Conservation (phyloP, 169 alveolate species). For the Plasmodium sp. region DNA sequence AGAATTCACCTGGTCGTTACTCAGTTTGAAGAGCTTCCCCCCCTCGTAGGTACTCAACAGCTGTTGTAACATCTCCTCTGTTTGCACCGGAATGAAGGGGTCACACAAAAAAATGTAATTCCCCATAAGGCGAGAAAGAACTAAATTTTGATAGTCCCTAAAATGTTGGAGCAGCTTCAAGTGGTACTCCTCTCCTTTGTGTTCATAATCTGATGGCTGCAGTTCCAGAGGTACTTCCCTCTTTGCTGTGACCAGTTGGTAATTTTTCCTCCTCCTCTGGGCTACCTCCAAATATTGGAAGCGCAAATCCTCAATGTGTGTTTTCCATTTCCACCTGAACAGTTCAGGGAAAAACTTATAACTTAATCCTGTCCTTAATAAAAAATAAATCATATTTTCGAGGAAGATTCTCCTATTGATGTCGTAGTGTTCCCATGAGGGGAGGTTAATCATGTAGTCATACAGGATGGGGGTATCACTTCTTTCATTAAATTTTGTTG, state of each 20-base stretch:
- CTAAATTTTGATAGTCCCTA: slow-evolving; percentile 77
- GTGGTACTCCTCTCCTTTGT: slow-evolving; percentile 80
- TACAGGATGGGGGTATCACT: slow-evolving; percentile 88
- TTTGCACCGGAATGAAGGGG: slow-evolving; percentile 81
- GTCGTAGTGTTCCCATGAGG: slow-evolving; percentile 91
- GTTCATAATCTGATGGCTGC: slow-evolving; percentile 80
- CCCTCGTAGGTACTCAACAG: background rate
- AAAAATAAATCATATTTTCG: slow-evolving; percentile 89
- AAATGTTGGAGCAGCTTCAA: slow-evolving; percentile 75
- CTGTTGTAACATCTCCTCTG: slow-evolving; percentile 17
- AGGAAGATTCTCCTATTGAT: slow-evolving; percentile 86
- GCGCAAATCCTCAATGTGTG: slow-evolving; percentile 87
- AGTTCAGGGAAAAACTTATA: slow-evolving; percentile 89
- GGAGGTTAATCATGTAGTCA: slow-evolving; percentile 86
- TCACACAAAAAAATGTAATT: slow-evolving; percentile 80
- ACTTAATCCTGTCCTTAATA: slow-evolving; percentile 88
- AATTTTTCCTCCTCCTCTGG: slow-evolving; percentile 73
- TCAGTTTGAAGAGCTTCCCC: slow-evolving; percentile 35
- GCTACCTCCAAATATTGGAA: slow-evolving; percentile 82
- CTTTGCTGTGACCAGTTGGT: slow-evolving; percentile 73
- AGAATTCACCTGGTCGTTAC: slow-evolving; percentile 20
- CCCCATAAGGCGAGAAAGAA: slow-evolving; percentile 78
- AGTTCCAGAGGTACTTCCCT: slow-evolving; percentile 82
- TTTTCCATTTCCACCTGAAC: slow-evolving; percentile 89
- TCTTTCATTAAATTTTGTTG: slow-evolving; percentile 87